Evolutionary conservation across 768 basidiomycete genomes (phyloP).

Genomic region (Boletellus emodensis): DNA sequence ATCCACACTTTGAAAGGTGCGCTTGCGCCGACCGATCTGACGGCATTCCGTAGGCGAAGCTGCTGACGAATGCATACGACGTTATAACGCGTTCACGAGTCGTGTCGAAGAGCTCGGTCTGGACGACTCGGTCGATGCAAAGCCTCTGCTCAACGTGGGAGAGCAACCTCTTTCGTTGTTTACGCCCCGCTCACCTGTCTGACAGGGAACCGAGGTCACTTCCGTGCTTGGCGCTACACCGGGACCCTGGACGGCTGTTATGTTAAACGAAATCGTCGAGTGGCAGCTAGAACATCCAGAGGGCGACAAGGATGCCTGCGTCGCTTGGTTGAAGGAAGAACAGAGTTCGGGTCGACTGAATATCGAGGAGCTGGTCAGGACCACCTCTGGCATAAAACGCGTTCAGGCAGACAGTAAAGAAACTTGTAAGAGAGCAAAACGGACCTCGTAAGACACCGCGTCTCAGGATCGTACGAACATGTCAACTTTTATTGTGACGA

Average conservation of each 20-base stretch:
- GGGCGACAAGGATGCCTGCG: slow-evolving; percentile 62
- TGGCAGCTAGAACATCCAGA: slow-evolving; percentile 85
- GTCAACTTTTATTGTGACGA: neutral
- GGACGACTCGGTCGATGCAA: slow-evolving; percentile 57
- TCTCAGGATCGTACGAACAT: neutral
- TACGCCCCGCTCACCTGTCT: neutral
- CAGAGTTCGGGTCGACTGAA: slow-evolving; percentile 44
- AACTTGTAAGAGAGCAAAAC: slow-evolving; percentile 31
- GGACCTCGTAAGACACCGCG: slow-evolving; percentile 7
- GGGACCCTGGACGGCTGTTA: slow-evolving; percentile 67
- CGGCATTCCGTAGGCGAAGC: slow-evolving; percentile 35
- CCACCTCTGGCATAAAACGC: slow-evolving; percentile 25
- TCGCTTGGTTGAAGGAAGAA: slow-evolving; percentile 63
- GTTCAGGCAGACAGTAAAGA: slow-evolving; percentile 15
- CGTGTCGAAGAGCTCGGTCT: slow-evolving; percentile 62
- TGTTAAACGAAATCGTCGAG: slow-evolving; percentile 62
- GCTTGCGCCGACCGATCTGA: neutral
- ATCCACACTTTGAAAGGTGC: slow-evolving; percentile 27
- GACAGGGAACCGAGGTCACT: slow-evolving; percentile 69
- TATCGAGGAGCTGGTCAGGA: slow-evolving; percentile 23
- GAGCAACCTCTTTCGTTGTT: neutral
- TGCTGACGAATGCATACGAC: slow-evolving; percentile 46
- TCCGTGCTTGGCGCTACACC: slow-evolving; percentile 51
- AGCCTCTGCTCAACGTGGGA: slow-evolving; percentile 75
- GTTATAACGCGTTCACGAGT: slow-evolving; percentile 63